Conservation (phyloP, 768 basidiomycete genomes). For the Leucosporidium yakuticum region DNA sequence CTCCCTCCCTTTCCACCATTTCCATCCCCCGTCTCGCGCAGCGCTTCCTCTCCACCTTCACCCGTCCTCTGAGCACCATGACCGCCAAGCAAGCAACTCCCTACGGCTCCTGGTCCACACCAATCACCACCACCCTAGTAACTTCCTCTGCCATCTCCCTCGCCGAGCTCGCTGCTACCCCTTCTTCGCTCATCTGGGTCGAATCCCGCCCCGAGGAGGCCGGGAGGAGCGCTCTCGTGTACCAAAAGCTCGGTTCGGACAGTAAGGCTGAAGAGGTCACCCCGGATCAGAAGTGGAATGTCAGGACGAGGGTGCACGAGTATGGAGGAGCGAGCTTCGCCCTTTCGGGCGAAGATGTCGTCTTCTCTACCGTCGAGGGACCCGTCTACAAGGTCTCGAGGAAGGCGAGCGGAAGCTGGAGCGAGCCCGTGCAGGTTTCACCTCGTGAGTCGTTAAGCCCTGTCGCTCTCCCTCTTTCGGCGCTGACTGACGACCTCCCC, state of each 20-base stretch:
- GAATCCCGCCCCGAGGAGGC: slow-evolving; percentile 58
- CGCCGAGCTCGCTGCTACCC: slow-evolving; percentile 55
- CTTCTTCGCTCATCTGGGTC: slow-evolving; percentile 50
- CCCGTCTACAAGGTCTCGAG: slow-evolving; percentile 50
- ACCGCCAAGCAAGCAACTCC: slow-evolving; percentile 45
- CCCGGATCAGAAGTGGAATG: slow-evolving; percentile 55
- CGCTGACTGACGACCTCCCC: not conserved
- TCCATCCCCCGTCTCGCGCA: not conserved
- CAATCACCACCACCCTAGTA: slow-evolving; percentile 54
- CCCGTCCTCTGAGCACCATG: slow-evolving; percentile 4
- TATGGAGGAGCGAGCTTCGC: slow-evolving; percentile 62
- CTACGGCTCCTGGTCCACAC: slow-evolving; percentile 60
- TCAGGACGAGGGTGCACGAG: slow-evolving; percentile 53
- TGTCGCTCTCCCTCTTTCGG: not conserved
- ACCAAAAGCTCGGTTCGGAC: slow-evolving; percentile 38
- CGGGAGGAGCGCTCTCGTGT: slow-evolving; percentile 57
- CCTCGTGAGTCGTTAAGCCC: slow-evolving; percentile 50
- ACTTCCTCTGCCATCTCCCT: slow-evolving; percentile 42
- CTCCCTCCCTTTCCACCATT: not conserved
- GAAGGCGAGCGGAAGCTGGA: slow-evolving; percentile 33
- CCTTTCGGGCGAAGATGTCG: slow-evolving; percentile 50
- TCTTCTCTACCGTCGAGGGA: slow-evolving; percentile 56
- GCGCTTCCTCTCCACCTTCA: not conserved
- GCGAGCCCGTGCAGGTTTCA: slow-evolving; percentile 51
- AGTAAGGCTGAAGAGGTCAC: slow-evolving; percentile 51